Conservation (phyloP, 1,284 basidiomycete species). For the Trichosporon faecale region DNA sequence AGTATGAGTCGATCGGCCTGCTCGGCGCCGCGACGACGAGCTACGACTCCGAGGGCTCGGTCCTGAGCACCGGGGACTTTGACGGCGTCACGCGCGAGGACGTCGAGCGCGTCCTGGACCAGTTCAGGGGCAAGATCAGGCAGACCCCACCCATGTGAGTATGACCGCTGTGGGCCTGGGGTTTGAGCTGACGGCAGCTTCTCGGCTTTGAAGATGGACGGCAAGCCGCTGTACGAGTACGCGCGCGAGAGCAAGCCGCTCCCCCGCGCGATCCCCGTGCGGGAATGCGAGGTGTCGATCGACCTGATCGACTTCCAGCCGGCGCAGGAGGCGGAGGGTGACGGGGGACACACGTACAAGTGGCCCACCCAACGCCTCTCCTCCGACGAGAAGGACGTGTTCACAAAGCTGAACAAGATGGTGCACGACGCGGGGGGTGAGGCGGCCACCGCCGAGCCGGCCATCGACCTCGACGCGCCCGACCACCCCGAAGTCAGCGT, state of each 20-base stretch:
- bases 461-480: constrained; percentile 35
- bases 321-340: constrained; percentile 43
- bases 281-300: constrained; percentile 73
- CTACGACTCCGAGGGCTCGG: constrained; percentile 83
- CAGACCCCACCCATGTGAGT: constrained; percentile 89
- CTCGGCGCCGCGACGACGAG: constrained; percentile 93
- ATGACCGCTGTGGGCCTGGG: too few relatives aligned
- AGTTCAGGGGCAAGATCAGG: constrained; percentile 80
- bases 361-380: constrained; percentile 72
- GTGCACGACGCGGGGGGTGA: constrained; percentile 43
- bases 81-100: constrained; percentile 74
- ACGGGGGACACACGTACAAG: constrained; percentile 58
- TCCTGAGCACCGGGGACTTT: constrained; percentile 74
- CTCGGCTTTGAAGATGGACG: constrained; percentile 98
- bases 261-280: constrained; percentile 84
- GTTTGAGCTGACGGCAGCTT: constrained; percentile 60
- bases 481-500: constrained; percentile 52
- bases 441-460: constrained; percentile 33
- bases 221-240: constrained; percentile 92
- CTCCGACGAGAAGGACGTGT: constrained; percentile 65
- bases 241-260: constrained; percentile 84
- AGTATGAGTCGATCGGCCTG: constrained; percentile 86
- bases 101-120: constrained; percentile 67
- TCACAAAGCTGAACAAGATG: constrained; percentile 60
- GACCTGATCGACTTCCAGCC: constrained; percentile 58